Evolutionary conservation across 1,284 basidiomycete genomes (phyloP), one percentile per base, ranked within the genome.

Genomic region (Agaricales sp.): DNA sequence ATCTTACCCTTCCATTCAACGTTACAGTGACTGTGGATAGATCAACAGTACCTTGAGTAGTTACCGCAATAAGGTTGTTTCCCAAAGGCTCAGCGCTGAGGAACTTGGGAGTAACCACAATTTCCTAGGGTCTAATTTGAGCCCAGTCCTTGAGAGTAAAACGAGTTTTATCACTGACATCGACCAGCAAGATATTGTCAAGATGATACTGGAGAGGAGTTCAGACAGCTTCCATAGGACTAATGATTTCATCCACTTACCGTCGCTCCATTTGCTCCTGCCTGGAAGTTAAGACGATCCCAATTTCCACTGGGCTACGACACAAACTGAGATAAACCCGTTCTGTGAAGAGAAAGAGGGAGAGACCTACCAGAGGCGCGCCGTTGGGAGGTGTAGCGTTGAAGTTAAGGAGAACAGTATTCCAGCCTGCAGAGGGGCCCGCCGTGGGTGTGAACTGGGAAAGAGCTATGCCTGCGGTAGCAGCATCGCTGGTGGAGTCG

Each of bases 271-370:
- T 67, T 67, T 6, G 49, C 67, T 23, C 65, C 65, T n/a, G 65
- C 71, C 57, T 76, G 74, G 58, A 68, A 70, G 48, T 55, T 70
- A 43, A 76, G 62, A 49, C 73, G 69, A 51, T 76, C 68, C 73
- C 73, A 74, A n/a, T 63, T 67, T 19, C 61, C 69, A 50, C 55
- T 59, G 25, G 60, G 62, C 67, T 72, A 23, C 14, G 46, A 44
- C 21, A 50, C 2, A 35, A 3, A 12, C 8, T 11, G 8, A 22
- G 46, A 11, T 16, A 38, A 47, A 23, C 26, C n/a, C n/a, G n/a
- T n/a, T n/a, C n/a, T n/a, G n/a, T n/a, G n/a, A n/a, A n/a, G n/a
- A n/a, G n/a, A 38, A 13, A 48, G 2, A 45, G 35, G 18, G 47
- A 4, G 39, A 35, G 22, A 55, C 59, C 45, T 46, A 67, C 68